Conservation (phyloP, 108 stramenopile genomes). For the Skeletonema costatum region DNA sequence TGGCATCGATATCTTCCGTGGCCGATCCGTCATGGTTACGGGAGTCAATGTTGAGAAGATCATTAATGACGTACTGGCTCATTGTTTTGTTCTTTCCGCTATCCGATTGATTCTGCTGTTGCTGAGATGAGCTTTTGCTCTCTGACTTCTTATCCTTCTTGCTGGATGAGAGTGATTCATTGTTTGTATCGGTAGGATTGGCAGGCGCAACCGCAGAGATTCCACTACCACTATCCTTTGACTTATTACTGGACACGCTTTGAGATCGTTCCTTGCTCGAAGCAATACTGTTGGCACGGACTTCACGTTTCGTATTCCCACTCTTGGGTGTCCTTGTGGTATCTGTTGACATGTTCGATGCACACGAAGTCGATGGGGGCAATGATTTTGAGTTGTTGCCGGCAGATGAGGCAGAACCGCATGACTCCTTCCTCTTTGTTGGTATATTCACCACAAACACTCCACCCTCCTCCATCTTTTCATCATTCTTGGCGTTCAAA, state of each 20-base stretch:
- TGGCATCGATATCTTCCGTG: conserved; percentile 72
- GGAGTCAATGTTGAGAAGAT: conserved; percentile 52
- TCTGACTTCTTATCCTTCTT: conserved; percentile 16
- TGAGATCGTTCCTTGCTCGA: conserved; percentile 11
- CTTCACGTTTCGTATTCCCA: neutral
- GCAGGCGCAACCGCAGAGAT: neutral
- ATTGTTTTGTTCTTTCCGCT: conserved; percentile 26
- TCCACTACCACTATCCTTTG: neutral
- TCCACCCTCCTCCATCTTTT: neutral
- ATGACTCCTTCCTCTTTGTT: neutral
- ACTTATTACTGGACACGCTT: conserved; percentile 6
- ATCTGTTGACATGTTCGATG: conserved; percentile 22
- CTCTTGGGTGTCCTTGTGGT: conserved; percentile 7
- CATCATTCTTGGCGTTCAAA: neutral
- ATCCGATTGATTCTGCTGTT: neutral
- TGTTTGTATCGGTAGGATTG: neutral
- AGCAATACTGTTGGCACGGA: neutral
- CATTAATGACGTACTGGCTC: conserved; percentile 47
- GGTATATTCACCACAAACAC: neutral
- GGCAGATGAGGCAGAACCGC: neutral
- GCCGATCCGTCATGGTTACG: conserved; percentile 49
- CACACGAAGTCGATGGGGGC: conserved; percentile 5
- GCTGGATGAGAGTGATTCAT: conserved; percentile 6
- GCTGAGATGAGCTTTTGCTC: neutral
- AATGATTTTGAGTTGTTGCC: neutral